A percentile compares a stretch with the other conserved stretches of the same genome.
These are phyloP conservation scores for Cercospora citrullina DNA, from an alignment of 2,329 filamentous ascomycete species.

Conservation along the genomic window DNA sequence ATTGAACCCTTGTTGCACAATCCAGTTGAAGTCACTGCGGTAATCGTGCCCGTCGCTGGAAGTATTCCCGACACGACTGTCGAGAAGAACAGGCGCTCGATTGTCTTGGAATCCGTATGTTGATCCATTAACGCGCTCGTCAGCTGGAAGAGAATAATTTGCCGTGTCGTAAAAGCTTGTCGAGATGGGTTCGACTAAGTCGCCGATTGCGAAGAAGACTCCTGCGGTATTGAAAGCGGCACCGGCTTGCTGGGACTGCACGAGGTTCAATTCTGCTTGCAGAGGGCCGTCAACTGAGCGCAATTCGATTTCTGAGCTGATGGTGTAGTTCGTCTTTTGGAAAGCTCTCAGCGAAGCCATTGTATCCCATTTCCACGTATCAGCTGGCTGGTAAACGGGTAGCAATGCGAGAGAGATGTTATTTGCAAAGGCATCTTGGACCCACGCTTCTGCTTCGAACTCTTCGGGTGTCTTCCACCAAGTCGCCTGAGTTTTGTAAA, in stretches of 20 bases:
- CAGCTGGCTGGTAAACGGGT: neutral
- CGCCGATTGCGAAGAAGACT: neutral
- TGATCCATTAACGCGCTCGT: neutral
- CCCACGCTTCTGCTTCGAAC: neutral
- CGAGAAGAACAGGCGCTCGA: neutral
- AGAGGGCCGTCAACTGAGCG: neutral
- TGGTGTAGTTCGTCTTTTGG: neutral
- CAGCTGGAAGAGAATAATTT: neutral
- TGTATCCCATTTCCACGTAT: neutral
- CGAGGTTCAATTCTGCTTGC: neutral
- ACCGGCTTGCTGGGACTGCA: neutral
- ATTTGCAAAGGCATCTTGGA: neutral
- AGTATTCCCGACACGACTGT: neutral
- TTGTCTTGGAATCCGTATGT: neutral
- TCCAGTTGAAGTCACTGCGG: neutral
- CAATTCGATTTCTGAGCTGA: neutral
- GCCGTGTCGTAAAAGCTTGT: neutral
- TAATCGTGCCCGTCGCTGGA: neutral
- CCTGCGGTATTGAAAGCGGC: neutral
- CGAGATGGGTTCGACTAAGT: neutral
- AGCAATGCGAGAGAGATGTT: neutral
- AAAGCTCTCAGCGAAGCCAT: neutral
- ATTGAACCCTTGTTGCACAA: slow-evolving; percentile 14
- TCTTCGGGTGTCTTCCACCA: neutral
- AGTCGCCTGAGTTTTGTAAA: neutral